Evolutionary conservation across 1,284 basidiomycete genomes (phyloP).

Genomic region (Boletellus deceptivus): DNA sequence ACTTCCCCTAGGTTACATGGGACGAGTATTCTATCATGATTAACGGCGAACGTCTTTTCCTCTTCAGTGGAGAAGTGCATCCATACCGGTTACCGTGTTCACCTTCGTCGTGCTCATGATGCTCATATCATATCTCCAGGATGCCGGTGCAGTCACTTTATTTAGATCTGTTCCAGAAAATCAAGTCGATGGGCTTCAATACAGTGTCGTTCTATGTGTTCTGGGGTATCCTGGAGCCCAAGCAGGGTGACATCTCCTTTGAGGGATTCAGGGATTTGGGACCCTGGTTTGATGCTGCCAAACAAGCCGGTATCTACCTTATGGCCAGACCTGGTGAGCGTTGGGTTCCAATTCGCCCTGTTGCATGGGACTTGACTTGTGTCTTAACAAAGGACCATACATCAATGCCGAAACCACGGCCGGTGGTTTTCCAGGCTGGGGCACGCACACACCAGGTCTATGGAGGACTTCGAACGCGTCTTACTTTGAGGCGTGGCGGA

Average conservation of each 20-base stretch:
- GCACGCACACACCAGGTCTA: slow-evolving; percentile 42
- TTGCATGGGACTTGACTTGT: background rate
- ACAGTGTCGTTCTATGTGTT: slow-evolving; percentile 47
- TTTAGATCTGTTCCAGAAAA: slow-evolving; percentile 45
- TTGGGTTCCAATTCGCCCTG: background rate
- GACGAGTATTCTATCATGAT: slow-evolving; percentile 49
- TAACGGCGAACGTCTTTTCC: slow-evolving; percentile 44
- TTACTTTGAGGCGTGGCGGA: slow-evolving; percentile 44
- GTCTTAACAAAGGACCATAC: slow-evolving; percentile 38
- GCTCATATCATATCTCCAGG: slow-evolving; percentile 18
- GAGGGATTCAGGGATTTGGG: slow-evolving; percentile 47
- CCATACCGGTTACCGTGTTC: slow-evolving; percentile 37
- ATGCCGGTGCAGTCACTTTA: slow-evolving; percentile 43
- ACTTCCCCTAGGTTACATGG: slow-evolving; percentile 37
- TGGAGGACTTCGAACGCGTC: slow-evolving; percentile 47
- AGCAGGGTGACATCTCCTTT: slow-evolving; percentile 44
- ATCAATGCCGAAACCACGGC: slow-evolving; percentile 56
- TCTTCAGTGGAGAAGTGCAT: slow-evolving; percentile 50
- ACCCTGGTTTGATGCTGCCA: slow-evolving; percentile 48
- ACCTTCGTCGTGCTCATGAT: background rate
- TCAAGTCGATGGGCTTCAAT: slow-evolving; percentile 48
- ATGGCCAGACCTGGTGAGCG: slow-evolving; percentile 43
- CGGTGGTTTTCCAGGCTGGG: slow-evolving; percentile 53
- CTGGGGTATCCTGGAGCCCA: slow-evolving; percentile 45
- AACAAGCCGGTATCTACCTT: slow-evolving; percentile 45